phyloP scores from a whole-genome alignment of 805 yeast genomes.

The Alloascoidea africana region DNA sequence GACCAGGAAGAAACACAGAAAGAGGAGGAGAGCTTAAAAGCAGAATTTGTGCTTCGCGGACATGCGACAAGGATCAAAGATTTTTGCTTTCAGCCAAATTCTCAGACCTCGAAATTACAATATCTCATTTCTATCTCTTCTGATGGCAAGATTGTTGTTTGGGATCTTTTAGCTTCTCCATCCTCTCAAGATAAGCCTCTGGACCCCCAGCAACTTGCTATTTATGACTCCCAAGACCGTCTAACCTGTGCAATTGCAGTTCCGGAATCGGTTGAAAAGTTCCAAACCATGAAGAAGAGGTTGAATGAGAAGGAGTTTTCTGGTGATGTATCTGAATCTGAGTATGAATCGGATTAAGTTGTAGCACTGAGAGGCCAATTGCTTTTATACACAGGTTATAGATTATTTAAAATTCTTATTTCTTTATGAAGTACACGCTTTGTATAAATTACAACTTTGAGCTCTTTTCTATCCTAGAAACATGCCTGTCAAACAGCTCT shows the following conservation, averaged over 20 bases:
- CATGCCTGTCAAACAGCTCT: conserved; percentile 71
- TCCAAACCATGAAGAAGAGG: conserved; percentile 50
- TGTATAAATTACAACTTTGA: too few relatives aligned
- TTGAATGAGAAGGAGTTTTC: conserved; percentile 70
- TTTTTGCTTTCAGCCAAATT: conserved; percentile 36
- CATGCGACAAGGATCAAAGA: conserved; percentile 82
- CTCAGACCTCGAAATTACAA: conserved; percentile 6
- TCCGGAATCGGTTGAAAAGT: conserved; percentile 65
- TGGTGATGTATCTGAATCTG: conserved; percentile 33
- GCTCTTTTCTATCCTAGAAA: too few relatives aligned
- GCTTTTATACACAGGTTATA: too few relatives aligned
- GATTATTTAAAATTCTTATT: too few relatives aligned
- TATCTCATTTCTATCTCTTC: conserved; percentile 75
- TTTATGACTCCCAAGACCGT: conserved; percentile 82
- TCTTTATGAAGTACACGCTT: too few relatives aligned
- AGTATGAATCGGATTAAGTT: conserved; percentile 12
- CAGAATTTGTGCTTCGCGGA: conserved; percentile 53
- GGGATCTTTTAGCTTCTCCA: conserved; percentile 68
- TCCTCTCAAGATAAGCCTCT: conserved; percentile 30
- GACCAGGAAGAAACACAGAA: conserved; percentile 16
- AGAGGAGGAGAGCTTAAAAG: conserved; percentile 17
- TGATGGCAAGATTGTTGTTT: conserved; percentile 85
- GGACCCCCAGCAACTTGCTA: conserved; percentile 54
- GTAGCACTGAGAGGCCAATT: too few relatives aligned
- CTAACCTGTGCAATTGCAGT: conserved; percentile 66